These are phyloP conservation scores for Haematococcus sp. DNA, from an alignment of 139 green algal species.

Conservation along the genomic window DNA sequence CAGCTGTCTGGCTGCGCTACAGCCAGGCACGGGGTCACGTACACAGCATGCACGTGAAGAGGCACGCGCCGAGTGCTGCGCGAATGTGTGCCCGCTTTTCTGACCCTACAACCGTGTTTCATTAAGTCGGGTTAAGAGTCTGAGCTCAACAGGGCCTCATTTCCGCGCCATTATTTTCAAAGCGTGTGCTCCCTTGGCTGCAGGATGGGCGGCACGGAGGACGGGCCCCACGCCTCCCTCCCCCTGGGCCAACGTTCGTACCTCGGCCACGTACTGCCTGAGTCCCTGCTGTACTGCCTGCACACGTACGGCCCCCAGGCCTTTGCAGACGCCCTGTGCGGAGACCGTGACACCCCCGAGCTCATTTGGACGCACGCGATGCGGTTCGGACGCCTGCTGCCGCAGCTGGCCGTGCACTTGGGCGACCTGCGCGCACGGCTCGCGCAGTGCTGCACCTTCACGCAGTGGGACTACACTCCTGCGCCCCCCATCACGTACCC, in stretches of 20 bases:
- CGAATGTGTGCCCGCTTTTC: too few species aligned
- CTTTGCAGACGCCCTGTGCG: constrained; percentile 78
- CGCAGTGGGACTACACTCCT: constrained; percentile 87
- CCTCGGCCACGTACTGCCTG: constrained; percentile 84
- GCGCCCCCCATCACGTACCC: constrained; percentile 85
- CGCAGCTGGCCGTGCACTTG: constrained; percentile 58
- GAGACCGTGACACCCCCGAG: constrained; percentile 87
- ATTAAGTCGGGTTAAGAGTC: too few species aligned
- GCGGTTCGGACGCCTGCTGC: constrained; percentile 74
- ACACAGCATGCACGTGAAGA: too few species aligned
- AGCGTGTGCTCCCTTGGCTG: too few species aligned
- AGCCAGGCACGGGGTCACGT: too few species aligned
- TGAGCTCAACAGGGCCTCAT: too few species aligned
- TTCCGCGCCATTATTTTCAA: too few species aligned
- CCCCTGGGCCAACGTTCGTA: constrained; percentile 69
- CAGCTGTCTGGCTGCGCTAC: too few species aligned
- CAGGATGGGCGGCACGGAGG: too few species aligned
- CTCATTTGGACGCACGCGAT: constrained; percentile 92
- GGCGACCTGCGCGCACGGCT: constrained; percentile 64
- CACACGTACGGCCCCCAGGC: constrained; percentile 37
- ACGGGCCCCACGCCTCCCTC: constrained; percentile 1
- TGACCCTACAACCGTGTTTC: too few species aligned
- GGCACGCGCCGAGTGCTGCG: too few species aligned
- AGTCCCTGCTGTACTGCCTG: constrained; percentile 88
- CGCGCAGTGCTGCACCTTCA: constrained; percentile 48